Conservation (phyloP, 2,329 filamentous ascomycete species). For the Talaromyces rugulosus region DNA sequence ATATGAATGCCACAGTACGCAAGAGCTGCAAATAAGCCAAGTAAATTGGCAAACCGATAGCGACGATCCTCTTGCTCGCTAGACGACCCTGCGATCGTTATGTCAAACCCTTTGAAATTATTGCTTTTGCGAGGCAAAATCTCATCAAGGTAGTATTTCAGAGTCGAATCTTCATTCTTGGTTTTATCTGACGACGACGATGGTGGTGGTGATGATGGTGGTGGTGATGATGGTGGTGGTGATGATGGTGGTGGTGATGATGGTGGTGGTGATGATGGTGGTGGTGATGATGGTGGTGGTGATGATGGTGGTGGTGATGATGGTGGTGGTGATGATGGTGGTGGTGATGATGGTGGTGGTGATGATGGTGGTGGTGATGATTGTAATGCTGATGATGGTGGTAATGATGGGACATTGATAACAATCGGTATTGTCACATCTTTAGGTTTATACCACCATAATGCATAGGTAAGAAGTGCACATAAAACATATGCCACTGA, state of each 20-base stretch:
- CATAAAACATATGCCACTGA: slow-evolving; percentile 13
- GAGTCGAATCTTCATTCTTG: not conserved
- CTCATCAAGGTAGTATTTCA: too few relatives aligned
- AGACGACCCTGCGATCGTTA: too few relatives aligned
- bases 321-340: too few relatives aligned
- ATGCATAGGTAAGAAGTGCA: slow-evolving; percentile 11
- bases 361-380: not conserved
- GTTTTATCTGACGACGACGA: not conserved
- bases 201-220: too few relatives aligned
- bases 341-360: too few relatives aligned
- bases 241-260: too few relatives aligned
- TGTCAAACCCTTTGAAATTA: too few relatives aligned
- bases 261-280: not conserved
- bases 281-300: not conserved
- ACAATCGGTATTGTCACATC: slow-evolving; percentile 16
- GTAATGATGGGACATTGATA: slow-evolving; percentile 3
- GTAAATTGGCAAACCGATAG: not conserved
- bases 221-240: too few relatives aligned
- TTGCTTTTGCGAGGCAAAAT: too few relatives aligned
- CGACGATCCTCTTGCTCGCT: too few relatives aligned
- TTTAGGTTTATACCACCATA: slow-evolving; percentile 17
- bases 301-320: too few relatives aligned
- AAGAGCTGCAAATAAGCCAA: not conserved
- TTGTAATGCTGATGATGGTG: not conserved
- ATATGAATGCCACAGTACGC: not conserved